Evolutionary conservation across 2,329 filamentous ascomycete species (phyloP).

Genomic region (Nakataea oryzae): DNA sequence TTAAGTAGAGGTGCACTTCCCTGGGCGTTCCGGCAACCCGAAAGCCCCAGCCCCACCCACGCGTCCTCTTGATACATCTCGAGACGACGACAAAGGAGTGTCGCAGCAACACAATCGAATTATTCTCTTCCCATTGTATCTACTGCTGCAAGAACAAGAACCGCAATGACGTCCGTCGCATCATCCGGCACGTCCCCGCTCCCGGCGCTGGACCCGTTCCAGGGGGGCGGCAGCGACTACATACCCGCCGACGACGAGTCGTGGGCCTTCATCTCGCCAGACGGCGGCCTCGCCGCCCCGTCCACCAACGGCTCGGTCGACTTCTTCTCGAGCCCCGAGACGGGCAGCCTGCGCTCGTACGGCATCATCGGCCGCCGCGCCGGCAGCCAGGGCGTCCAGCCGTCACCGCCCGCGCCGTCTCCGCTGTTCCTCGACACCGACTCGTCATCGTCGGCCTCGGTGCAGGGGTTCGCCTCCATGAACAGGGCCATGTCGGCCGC

Average conservation of each 20-base stretch:
- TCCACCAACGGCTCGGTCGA: slow-evolving; percentile 25
- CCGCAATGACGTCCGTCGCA: slow-evolving; percentile 25
- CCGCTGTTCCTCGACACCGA: slow-evolving; percentile 31
- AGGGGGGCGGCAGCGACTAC: slow-evolving; percentile 19
- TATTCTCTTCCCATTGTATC: not conserved
- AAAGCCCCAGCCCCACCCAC: not conserved
- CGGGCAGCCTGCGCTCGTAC: slow-evolving; percentile 40
- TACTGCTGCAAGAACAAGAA: not conserved
- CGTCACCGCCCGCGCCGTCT: slow-evolving; percentile 26
- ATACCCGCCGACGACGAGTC: slow-evolving; percentile 25
- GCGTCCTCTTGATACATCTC: not conserved
- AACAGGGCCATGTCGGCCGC: not conserved
- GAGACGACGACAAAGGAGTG: too few relatives aligned
- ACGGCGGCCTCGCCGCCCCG: slow-evolving; percentile 17
- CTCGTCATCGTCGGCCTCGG: not conserved
- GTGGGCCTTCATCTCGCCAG: slow-evolving; percentile 31
- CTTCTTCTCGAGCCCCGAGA: slow-evolving; percentile 39
- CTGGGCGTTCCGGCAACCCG: not conserved
- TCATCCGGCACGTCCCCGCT: slow-evolving; percentile 27
- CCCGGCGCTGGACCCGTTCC: slow-evolving; percentile 25
- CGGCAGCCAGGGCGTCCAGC: slow-evolving; percentile 19
- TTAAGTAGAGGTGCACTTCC: not conserved
- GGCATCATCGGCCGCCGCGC: slow-evolving; percentile 30
- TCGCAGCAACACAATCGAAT: too few relatives aligned
- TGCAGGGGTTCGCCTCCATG: slow-evolving; percentile 11